Conservation (phyloP, 768 basidiomycete species). For the Trametes elegans region DNA sequence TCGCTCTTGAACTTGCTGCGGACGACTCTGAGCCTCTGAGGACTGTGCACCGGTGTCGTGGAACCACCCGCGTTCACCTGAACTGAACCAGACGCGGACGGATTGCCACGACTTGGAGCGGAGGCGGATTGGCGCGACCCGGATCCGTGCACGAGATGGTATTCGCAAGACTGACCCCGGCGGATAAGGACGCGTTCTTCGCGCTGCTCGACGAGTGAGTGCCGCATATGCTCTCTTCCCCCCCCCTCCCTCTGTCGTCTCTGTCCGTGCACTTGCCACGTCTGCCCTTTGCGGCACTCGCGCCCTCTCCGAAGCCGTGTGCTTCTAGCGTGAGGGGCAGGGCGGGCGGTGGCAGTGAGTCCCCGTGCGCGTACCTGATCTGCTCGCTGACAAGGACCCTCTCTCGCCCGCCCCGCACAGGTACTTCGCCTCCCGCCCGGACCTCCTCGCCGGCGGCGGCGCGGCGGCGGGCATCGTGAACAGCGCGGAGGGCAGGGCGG, state of each 20-base stretch:
- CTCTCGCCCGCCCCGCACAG: slow-evolving; percentile 33
- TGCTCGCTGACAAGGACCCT: background rate
- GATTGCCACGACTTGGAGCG: too few relatives aligned
- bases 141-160: too few relatives aligned
- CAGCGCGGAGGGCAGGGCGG: slow-evolving; percentile 10
- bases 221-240: background rate
- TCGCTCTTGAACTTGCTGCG: too few relatives aligned
- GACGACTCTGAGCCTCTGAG: too few relatives aligned
- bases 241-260: background rate
- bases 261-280: too few relatives aligned
- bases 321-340: too few relatives aligned
- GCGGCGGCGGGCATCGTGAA: slow-evolving; percentile 10
- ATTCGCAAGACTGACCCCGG: slow-evolving; percentile 59
- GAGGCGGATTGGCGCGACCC: too few relatives aligned
- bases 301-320: too few relatives aligned
- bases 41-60: too few relatives aligned
- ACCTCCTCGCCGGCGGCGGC: slow-evolving; percentile 42
- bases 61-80: too few relatives aligned
- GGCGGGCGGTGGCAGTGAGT: background rate
- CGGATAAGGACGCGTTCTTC: slow-evolving; percentile 84
- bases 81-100: too few relatives aligned
- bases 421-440: slow-evolving; percentile 73
- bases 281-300: too few relatives aligned
- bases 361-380: background rate
- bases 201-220: slow-evolving; percentile 74